phyloP scores from a whole-genome alignment of 441 rosid species.

The Pelargonium exstipulatum region DNA sequence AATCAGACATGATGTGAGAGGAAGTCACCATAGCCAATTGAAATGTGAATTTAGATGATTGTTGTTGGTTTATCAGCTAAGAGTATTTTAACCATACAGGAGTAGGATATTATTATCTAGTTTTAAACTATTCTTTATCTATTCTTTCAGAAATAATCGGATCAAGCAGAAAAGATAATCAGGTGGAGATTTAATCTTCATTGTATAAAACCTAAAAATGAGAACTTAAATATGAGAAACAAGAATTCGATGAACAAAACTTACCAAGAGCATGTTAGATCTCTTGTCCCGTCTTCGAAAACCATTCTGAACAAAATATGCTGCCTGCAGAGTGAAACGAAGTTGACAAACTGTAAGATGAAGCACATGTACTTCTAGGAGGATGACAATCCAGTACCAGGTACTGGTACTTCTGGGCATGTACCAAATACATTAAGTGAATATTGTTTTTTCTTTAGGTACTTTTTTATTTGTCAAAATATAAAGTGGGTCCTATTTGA shows the following conservation, averaged over 20 bases:
- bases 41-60: not conserved
- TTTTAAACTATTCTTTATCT: not conserved
- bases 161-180: not conserved
- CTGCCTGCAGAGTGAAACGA: conserved; percentile 38
- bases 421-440: too few species aligned
- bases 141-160: not conserved
- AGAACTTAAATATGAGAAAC: not conserved
- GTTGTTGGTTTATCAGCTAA: not conserved
- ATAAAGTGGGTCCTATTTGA: too few species aligned
- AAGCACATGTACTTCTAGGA: too few species aligned
- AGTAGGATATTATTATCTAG: not conserved
- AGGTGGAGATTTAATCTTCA: not conserved
- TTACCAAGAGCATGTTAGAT: conserved; percentile 58
- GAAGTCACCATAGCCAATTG: not conserved
- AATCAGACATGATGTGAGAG: not conserved
- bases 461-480: too few species aligned
- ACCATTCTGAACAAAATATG: conserved; percentile 49
- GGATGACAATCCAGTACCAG: too few species aligned
- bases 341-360: not conserved
- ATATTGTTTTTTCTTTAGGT: too few species aligned
- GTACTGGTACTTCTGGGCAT: too few species aligned
- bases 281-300: conserved; percentile 59
- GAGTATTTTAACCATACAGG: not conserved
- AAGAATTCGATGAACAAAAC: conserved; percentile 4
- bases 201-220: not conserved